Base-by-base conservation (phyloP, 768 basidiomycete genomes). In the Russula griseocarnosa region DNA sequence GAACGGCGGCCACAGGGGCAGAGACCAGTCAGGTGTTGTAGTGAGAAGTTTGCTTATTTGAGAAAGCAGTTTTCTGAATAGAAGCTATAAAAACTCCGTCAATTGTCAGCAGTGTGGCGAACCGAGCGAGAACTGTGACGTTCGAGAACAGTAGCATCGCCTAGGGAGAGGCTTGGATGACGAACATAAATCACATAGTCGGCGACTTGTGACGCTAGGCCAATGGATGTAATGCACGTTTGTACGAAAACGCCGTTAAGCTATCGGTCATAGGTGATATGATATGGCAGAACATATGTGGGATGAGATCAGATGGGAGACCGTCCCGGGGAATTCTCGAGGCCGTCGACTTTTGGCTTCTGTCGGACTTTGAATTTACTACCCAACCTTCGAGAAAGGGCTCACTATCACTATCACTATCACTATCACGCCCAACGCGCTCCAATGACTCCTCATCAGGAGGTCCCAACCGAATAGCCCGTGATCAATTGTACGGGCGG, bases 141-240 rank as follows among this genome's bases (percentile, higher is more conserved):
- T 56, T 55, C 49, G 32, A 51, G 53, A 38, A 61, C 54, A 49
- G 54, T n/a, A 44, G 64, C 61, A 60, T 51, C 32, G 54, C 44
- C 28, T 26, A 20, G 22, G 28, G 16, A 28, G 32, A 32, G 49
- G 40, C 44, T 36, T 52, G 54, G 38, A 30, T 20, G 49, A 56
- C 5, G 55, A 56, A 51, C 22, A 56, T 38, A 42, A 44, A 52
- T 32, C 55, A 28, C 49, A 5, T 20, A 40, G 24, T 51, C 18
- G 64, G 64, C 54, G 30, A 55, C 16, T 46, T 49, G 58, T 3
- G 50, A 55, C 30, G 32, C 13, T 52, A 60, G 36, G 55, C 64
- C 64, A 65, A 65, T 65, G 53, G 50, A 60, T 60, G 49, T 50
- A 20, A 55, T 52, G 64, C 60, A 60, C 60, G 60, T 65, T 52